Conservation (phyloP, 164 flowering plant genomes). For the Warburgia ugandensis region DNA sequence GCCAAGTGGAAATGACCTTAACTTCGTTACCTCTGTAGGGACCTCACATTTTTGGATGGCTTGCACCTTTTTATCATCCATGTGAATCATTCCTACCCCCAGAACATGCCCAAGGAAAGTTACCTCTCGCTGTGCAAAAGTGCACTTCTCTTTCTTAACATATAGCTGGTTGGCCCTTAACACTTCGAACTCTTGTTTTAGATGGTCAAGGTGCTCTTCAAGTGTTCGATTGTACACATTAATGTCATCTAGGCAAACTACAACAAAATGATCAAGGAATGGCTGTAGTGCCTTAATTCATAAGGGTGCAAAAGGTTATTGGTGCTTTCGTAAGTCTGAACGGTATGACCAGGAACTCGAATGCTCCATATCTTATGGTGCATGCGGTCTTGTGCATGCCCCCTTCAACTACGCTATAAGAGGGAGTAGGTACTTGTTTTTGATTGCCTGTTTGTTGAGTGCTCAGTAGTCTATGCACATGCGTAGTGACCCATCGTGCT, state of each 20-base stretch:
- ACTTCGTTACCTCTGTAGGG: slow-evolving; percentile 1
- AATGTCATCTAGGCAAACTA: no score
- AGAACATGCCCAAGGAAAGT: slow-evolving; percentile 3
- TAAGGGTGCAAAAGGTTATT: slow-evolving; percentile 6
- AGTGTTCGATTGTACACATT: no score
- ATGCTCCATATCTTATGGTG: background rate
- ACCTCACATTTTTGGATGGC: slow-evolving; percentile 4
- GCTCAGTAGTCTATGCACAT: slow-evolving; percentile 13
- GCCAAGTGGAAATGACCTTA: slow-evolving; percentile 10
- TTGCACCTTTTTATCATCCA: background rate
- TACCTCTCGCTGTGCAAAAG: slow-evolving; percentile 1
- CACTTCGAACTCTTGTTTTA: no score
- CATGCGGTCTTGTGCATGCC: background rate
- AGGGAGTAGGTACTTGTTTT: slow-evolving; percentile 11
- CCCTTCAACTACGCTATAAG: slow-evolving; percentile 1
- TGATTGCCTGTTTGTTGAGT: slow-evolving; percentile 4
- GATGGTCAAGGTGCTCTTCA: no score
- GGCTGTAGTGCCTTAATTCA: no score
- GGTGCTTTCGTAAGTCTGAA: slow-evolving; percentile 1
- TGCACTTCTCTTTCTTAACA: slow-evolving; percentile 8
- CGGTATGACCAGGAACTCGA: slow-evolving; percentile 8
- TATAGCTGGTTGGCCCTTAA: background rate
- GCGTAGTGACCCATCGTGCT: no score
- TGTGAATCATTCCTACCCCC: background rate
- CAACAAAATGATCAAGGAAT: no score